These are phyloP conservation scores for Colletotrichum echinochloae DNA, from an alignment of 2,329 filamentous ascomycete genomes.

Conservation along the genomic window DNA sequence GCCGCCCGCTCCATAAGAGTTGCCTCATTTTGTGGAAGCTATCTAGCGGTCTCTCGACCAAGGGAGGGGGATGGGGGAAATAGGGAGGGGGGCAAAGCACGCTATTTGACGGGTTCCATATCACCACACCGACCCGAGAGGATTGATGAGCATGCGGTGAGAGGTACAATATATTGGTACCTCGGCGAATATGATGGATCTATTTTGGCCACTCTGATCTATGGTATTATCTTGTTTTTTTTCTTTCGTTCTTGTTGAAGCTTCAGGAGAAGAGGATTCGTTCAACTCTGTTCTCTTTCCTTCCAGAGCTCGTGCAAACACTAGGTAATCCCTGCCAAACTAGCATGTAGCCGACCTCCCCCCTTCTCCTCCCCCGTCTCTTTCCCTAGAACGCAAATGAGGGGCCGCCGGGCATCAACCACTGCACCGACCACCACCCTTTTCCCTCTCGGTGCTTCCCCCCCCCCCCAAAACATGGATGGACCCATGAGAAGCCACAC, in stretches of 20 bases:
- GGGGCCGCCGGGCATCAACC: slow-evolving; percentile 16
- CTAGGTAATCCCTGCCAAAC: slow-evolving; percentile 23
- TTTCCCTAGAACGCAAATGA: slow-evolving; percentile 24
- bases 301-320: slow-evolving; percentile 27
- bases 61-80: slow-evolving; percentile 22
- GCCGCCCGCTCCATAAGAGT: slow-evolving; percentile 34
- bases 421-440: slow-evolving; percentile 34
- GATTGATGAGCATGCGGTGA: slow-evolving; percentile 16
- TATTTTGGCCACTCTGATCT: neutral
- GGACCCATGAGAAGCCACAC: neutral
- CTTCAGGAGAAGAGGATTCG: neutral
- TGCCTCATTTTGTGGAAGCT: slow-evolving; percentile 34
- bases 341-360: slow-evolving; percentile 21
- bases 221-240: neutral
- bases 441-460: slow-evolving; percentile 19
- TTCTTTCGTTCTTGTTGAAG: neutral
- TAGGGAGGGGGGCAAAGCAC: slow-evolving; percentile 26
- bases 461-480: slow-evolving; percentile 8
- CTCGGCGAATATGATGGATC: neutral
- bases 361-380: slow-evolving; percentile 11
- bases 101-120: slow-evolving; percentile 37
- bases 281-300: neutral
- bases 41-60: slow-evolving; percentile 29
- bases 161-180: slow-evolving; percentile 14
- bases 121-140: slow-evolving; percentile 33